phyloP scores from a whole-genome alignment of 148 eudicot genomes.

The Vaccinium darrowii region DNA sequence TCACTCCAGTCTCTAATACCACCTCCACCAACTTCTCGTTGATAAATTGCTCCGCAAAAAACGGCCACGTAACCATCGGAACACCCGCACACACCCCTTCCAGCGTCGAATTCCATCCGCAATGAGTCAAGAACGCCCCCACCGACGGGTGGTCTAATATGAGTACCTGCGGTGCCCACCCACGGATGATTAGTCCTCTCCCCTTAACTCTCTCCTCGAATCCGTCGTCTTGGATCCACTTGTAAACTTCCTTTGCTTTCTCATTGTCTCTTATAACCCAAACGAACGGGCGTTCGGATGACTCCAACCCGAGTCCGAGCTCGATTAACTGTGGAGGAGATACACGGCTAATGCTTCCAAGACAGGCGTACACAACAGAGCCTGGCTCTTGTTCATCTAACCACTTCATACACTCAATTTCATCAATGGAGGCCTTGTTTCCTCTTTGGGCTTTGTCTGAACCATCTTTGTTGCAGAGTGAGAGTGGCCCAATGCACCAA shows the following conservation, averaged over 20 bases:
- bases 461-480: conserved; percentile 26
- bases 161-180: conserved; percentile 33
- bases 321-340: conserved; percentile 29
- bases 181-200: conserved; percentile 27
- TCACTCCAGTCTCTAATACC: conserved; percentile 20
- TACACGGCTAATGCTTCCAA: conserved; percentile 32
- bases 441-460: conserved; percentile 36
- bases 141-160: conserved; percentile 24
- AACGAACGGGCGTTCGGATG: too few species aligned
- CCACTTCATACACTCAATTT: conserved; percentile 27
- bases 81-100: conserved; percentile 29
- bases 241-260: neutral
- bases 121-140: conserved; percentile 29
- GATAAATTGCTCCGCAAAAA: conserved; percentile 28
- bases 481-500: conserved; percentile 53
- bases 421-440: conserved; percentile 21
- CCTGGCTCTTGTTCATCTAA: conserved; percentile 24
- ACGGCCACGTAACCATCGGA: conserved; percentile 27
- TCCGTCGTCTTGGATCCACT: too few species aligned
- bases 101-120: conserved; percentile 33
- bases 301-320: conserved; percentile 40
- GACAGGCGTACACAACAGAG: conserved; percentile 46
- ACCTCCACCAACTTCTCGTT: conserved; percentile 24
- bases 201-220: neutral
- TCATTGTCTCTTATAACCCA: too few species aligned